phyloP scores from a whole-genome alignment of 805 yeast genomes.

The Candida dendrica region DNA sequence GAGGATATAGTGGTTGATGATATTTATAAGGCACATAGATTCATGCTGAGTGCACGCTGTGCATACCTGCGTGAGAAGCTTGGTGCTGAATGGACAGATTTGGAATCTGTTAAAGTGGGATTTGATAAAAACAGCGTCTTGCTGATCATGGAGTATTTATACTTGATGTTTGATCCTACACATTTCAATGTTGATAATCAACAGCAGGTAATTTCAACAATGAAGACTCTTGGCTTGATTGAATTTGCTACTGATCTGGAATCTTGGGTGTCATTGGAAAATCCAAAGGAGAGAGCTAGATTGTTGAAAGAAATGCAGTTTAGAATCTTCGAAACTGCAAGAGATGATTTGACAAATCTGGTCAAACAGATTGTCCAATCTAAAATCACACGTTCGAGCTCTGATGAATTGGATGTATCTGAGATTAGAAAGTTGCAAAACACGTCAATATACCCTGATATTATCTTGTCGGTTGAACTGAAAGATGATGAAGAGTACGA shows the following conservation, averaged over 20 bases:
- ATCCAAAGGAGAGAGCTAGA: conserved; percentile 24
- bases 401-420: conserved; percentile 3
- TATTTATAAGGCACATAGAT: conserved; percentile 27
- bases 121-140: not conserved
- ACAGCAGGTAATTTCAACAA: conserved; percentile 21
- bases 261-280: conserved; percentile 19
- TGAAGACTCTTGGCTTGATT: conserved; percentile 24
- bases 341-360: conserved; percentile 11
- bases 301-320: conserved; percentile 23
- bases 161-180: conserved; percentile 32
- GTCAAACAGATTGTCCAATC: conserved; percentile 14
- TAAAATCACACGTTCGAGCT: conserved; percentile 4
- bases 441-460: conserved; percentile 37
- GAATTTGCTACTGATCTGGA: conserved; percentile 31
- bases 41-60: conserved; percentile 33
- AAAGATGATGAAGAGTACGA: conserved; percentile 20
- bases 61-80: conserved; percentile 18
- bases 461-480: conserved; percentile 31
- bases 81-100: not conserved
- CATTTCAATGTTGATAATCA: conserved; percentile 21
- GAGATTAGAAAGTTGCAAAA: conserved; percentile 8
- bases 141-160: conserved; percentile 24
- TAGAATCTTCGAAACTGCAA: conserved; percentile 13
- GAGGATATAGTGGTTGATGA: conserved; percentile 18
- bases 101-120: not conserved